These are phyloP conservation scores for Eimeria acervulina DNA, from an alignment of 169 alveolate species.

Conservation along the genomic window DNA sequence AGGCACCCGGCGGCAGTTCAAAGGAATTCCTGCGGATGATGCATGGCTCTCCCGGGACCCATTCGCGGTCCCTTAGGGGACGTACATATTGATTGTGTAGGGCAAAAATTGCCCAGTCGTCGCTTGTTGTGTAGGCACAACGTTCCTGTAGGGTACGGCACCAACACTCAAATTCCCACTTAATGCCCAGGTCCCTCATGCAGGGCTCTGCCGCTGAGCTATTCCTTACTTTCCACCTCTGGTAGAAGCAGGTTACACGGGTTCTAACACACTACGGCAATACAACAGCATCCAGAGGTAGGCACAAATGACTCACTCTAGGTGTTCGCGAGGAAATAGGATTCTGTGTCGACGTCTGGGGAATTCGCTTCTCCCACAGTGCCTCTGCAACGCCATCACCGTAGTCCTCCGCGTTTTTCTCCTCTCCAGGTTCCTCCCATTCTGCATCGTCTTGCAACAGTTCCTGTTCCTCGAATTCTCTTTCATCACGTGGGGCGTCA, in stretches of 20 bases:
- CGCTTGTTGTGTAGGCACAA: conserved; percentile 80
- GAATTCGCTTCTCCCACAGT: conserved; percentile 20
- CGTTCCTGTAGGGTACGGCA: conserved; percentile 69
- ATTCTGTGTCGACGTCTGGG: conserved; percentile 11
- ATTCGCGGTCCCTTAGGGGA: conserved; percentile 77
- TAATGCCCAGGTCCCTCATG: not conserved
- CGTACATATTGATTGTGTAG: conserved; percentile 80
- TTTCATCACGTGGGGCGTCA: not conserved
- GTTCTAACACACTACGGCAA: not conserved
- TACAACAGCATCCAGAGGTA: not conserved
- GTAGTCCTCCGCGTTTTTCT: not conserved
- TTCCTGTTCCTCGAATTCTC: not conserved
- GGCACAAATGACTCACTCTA: not conserved
- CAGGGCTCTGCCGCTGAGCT: not conserved
- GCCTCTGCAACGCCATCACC: conserved; percentile 2
- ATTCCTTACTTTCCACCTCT: not conserved
- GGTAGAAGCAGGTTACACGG: not conserved
- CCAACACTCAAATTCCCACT: not conserved
- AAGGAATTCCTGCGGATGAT: conserved; percentile 65
- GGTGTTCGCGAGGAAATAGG: conserved; percentile 67
- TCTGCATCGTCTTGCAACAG: not conserved
- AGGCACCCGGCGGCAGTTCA: conserved; percentile 83
- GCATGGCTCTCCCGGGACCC: conserved; percentile 83
- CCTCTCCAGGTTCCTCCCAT: conserved; percentile 38
- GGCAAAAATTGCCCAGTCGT: conserved; percentile 81